Percentiles rank a stretch among this genome's conserved stretches.
phyloP scores from a whole-genome alignment of 257 asterid genomes.

The Nicotiana benthamiana region DNA sequence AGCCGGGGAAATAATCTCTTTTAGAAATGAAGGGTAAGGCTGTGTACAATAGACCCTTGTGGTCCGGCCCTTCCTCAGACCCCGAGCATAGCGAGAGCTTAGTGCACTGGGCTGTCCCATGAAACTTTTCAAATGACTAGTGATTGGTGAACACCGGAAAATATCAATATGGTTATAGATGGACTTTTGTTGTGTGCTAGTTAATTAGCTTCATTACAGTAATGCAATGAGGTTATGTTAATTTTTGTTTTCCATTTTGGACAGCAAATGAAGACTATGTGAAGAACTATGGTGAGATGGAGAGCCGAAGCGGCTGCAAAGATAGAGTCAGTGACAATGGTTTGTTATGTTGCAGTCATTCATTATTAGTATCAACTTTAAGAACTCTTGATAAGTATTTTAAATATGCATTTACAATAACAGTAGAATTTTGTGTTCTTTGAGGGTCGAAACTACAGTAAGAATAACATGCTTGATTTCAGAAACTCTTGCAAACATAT shows the following conservation, averaged over 20 bases:
- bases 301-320: not conserved
- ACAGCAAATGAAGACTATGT: constrained; percentile 34
- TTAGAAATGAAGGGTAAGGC: no score
- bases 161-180: not conserved
- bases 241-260: not conserved
- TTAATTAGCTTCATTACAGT: not conserved
- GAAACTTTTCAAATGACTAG: not conserved
- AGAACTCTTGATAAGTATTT: not conserved
- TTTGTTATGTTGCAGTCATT: constrained; percentile 22
- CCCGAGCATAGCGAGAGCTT: no score
- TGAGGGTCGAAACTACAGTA: not conserved
- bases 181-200: not conserved
- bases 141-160: not conserved
- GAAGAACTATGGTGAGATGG: constrained; percentile 12
- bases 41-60: no score
- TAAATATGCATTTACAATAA: not conserved
- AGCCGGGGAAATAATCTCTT: no score
- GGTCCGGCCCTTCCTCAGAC: no score
- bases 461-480: constrained; percentile 16
- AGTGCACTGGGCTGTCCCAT: no score
- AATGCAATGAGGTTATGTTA: not conserved
- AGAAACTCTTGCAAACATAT: constrained; percentile 63
- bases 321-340: constrained; percentile 41
- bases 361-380: not conserved
- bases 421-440: not conserved